Evolutionary conservation across 2,329 filamentous ascomycete genomes (phyloP).

Genomic region (Fusarium albidum): DNA sequence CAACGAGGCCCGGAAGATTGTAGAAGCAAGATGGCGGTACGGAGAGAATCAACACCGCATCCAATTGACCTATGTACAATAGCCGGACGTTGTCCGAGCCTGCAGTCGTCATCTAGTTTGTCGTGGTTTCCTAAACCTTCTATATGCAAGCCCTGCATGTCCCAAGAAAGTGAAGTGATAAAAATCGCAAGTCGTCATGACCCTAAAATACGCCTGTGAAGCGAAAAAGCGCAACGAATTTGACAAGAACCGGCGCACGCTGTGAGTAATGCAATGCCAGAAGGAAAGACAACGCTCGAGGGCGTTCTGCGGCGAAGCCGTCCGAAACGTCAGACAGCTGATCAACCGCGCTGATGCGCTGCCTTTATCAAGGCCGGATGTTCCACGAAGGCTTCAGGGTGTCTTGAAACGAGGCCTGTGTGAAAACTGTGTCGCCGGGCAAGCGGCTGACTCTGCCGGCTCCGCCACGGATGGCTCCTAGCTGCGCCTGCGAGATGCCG

Average conservation of each 20-base stretch:
- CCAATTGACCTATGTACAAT: conserved; percentile 43
- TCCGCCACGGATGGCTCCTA: conserved; percentile 78
- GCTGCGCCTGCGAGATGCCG: conserved; percentile 76
- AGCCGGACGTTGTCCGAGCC: conserved; percentile 33
- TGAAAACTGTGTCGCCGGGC: conserved; percentile 83
- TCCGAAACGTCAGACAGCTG: conserved; percentile 7
- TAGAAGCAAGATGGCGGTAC: conserved; percentile 35
- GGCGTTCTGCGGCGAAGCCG: conserved; percentile 7
- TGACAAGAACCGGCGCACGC: conserved; percentile 40
- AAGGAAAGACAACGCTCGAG: conserved; percentile 35
- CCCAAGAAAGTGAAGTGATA: conserved; percentile 36
- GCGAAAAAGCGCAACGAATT: conserved; percentile 38
- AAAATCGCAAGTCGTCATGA: conserved; percentile 44
- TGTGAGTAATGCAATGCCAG: conserved; percentile 40
- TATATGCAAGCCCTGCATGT: conserved; percentile 46
- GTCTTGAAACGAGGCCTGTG: conserved; percentile 70
- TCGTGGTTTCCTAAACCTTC: conserved; percentile 43
- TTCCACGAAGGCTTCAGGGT: conserved; percentile 68
- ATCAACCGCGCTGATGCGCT: conserved; percentile 11
- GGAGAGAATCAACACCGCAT: conserved; percentile 35
- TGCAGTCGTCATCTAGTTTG: conserved; percentile 41
- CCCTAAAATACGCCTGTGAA: conserved; percentile 42
- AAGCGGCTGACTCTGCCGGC: conserved; percentile 88
- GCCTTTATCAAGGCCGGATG: conserved; percentile 54
- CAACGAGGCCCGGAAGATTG: not conserved